phyloP scores from a whole-genome alignment of 306 rosid species.

The Datisca glomerata region DNA sequence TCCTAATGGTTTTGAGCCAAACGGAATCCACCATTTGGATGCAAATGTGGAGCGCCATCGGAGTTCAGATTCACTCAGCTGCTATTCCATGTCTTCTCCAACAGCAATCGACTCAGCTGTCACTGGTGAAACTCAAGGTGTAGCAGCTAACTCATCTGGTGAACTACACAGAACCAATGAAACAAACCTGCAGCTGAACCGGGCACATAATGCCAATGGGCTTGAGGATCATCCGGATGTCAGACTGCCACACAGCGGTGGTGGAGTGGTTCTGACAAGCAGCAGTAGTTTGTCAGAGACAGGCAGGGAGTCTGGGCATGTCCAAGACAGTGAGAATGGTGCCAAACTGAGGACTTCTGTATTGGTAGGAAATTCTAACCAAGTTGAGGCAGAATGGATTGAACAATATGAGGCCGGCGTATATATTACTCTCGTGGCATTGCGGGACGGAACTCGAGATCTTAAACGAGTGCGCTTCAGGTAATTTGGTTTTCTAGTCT shows the following conservation, averaged over 20 bases:
- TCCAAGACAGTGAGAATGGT: slow-evolving; percentile 59
- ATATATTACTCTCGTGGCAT: slow-evolving; percentile 67
- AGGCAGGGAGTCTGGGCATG: slow-evolving; percentile 42
- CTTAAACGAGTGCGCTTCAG: slow-evolving; percentile 98
- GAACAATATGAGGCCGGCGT: slow-evolving; percentile 96
- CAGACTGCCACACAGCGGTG: slow-evolving; percentile 38
- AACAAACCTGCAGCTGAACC: slow-evolving; percentile 28
- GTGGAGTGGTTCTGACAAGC: slow-evolving; percentile 28
- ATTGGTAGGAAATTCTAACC: slow-evolving; percentile 29
- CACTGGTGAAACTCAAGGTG: slow-evolving; percentile 26
- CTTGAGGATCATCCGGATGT: slow-evolving; percentile 11
- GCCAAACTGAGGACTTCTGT: slow-evolving; percentile 34
- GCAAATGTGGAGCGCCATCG: slow-evolving; percentile 43
- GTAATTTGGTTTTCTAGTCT: slow-evolving; percentile 18
- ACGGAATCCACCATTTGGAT: slow-evolving; percentile 44
- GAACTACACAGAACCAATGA: slow-evolving; percentile 35
- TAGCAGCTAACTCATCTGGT: slow-evolving; percentile 15
- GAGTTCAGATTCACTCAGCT: slow-evolving; percentile 50
- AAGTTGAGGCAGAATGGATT: slow-evolving; percentile 75
- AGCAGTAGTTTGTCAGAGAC: slow-evolving; percentile 34
- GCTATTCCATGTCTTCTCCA: slow-evolving; percentile 45
- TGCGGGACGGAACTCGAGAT: slow-evolving; percentile 73
- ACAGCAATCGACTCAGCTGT: slow-evolving; percentile 39
- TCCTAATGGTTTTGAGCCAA: slow-evolving; percentile 55
- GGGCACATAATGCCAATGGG: slow-evolving; percentile 24